Evolutionary conservation across 148 eudicot species (phyloP).

Genomic region (Rhododendron williamsianum): DNA sequence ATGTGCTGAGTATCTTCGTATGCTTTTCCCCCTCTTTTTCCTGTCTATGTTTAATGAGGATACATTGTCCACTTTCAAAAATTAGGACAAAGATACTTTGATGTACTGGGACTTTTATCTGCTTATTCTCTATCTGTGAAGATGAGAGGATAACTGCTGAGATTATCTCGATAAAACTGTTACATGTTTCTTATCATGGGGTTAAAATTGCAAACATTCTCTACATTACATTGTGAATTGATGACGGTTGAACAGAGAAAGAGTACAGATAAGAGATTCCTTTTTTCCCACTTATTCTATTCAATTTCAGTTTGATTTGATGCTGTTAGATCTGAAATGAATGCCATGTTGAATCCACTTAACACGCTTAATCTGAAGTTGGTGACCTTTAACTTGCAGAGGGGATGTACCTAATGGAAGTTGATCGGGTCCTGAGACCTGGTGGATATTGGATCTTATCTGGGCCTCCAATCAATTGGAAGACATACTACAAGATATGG

Average conservation of each 20-base stretch:
- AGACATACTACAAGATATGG: slow-evolving; percentile 13
- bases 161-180: not conserved
- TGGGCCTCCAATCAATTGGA: no score
- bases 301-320: not conserved
- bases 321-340: no score
- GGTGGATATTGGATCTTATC: no score
- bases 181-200: not conserved
- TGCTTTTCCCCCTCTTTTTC: not conserved
- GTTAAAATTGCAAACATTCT: not conserved
- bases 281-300: not conserved
- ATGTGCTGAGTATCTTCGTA: not conserved
- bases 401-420: no score
- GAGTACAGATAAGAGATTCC: not conserved
- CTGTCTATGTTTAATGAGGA: not conserved
- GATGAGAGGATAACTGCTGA: not conserved
- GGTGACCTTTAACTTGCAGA: not conserved
- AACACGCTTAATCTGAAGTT: not conserved
- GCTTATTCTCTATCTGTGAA: not conserved
- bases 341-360: not conserved
- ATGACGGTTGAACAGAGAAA: not conserved
- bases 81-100: not conserved
- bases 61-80: not conserved
- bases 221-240: not conserved
- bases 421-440: no score
- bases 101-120: not conserved